Percentiles rank a stretch among this genome's conserved stretches.
Conservation (phyloP, 176 grass and related monocot species). For the Pontederia paniculata region DNA sequence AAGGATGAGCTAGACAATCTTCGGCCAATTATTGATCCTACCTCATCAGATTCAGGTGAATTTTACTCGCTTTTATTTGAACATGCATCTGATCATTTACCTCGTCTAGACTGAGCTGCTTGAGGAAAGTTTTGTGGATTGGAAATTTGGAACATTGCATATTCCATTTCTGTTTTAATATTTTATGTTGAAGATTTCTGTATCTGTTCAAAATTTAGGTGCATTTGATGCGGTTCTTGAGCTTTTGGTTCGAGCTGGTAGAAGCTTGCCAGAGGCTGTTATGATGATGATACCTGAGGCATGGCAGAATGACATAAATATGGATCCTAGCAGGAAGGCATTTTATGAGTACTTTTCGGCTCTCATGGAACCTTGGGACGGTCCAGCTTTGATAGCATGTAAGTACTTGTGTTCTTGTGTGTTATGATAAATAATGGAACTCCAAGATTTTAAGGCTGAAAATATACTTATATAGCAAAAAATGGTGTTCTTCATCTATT, state of each 20-base stretch:
- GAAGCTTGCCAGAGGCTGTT: conserved; percentile 86
- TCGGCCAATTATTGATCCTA: conserved; percentile 90
- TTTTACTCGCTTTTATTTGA: background rate
- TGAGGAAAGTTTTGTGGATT: background rate
- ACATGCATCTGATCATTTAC: background rate
- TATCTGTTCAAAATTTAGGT: conserved; percentile 32
- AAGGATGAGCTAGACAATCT: conserved; percentile 70
- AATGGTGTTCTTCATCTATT: conserved; percentile 2
- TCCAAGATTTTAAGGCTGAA: too few species aligned
- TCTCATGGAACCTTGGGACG: conserved; percentile 99
- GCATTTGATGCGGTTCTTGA: conserved; percentile 92
- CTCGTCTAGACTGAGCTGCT: too few species aligned
- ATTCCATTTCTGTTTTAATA: too few species aligned
- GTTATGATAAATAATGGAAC: too few species aligned
- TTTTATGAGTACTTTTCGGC: conserved; percentile 81
- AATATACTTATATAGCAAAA: too few species aligned
- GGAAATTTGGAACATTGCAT: too few species aligned
- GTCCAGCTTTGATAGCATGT: conserved; percentile 98
- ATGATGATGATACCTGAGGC: conserved; percentile 99
- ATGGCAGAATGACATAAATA: conserved; percentile 93
- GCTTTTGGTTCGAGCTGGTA: conserved; percentile 77
- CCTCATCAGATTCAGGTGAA: conserved; percentile 86
- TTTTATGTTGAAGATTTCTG: too few species aligned
- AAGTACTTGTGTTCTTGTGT: conserved; percentile 1
- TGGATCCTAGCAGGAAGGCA: conserved; percentile 76